Conservation (phyloP, 371 early-diverging fungal species). For the Saksenaea oblongispora region DNA sequence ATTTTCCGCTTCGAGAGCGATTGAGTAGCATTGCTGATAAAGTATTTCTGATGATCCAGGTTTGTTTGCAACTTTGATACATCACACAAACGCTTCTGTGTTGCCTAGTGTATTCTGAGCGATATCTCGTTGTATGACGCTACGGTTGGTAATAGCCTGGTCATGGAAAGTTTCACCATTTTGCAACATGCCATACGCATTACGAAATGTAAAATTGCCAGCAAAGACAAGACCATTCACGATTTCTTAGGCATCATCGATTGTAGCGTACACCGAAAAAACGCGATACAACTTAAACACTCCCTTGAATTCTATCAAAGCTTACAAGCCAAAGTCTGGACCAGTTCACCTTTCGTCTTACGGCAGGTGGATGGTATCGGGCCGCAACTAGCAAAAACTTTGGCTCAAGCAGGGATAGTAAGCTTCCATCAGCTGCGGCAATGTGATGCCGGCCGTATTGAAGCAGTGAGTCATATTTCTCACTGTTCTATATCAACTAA, state of each 20-base stretch:
- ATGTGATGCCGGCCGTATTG: constrained; percentile 42
- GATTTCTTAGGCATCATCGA: constrained; percentile 38
- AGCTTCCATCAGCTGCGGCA: constrained; percentile 35
- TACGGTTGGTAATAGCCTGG: constrained; percentile 21
- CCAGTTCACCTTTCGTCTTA: constrained; percentile 33
- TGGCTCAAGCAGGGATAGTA: constrained; percentile 35
- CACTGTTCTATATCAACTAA: background rate
- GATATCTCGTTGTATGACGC: constrained; percentile 32
- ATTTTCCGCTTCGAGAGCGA: constrained; percentile 37
- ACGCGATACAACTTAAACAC: constrained; percentile 27
- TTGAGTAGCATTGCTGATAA: constrained; percentile 33
- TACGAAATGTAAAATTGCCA: constrained; percentile 30
- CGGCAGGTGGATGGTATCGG: constrained; percentile 50
- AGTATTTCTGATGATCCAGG: constrained; percentile 40
- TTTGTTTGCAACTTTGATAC: constrained; percentile 2
- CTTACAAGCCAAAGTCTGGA: constrained; percentile 45
- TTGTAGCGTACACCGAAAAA: constrained; percentile 27
- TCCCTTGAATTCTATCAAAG: constrained; percentile 40
- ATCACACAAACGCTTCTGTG: background rate
- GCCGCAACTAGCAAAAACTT: constrained; percentile 23
- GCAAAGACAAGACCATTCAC: background rate
- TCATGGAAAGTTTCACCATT: constrained; percentile 25
- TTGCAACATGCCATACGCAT: constrained; percentile 37
- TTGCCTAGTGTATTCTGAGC: constrained; percentile 38
- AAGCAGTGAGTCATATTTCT: constrained; percentile 29